Conservation (phyloP, 2,329 filamentous ascomycete genomes). For the Exophiala bonariae region DNA sequence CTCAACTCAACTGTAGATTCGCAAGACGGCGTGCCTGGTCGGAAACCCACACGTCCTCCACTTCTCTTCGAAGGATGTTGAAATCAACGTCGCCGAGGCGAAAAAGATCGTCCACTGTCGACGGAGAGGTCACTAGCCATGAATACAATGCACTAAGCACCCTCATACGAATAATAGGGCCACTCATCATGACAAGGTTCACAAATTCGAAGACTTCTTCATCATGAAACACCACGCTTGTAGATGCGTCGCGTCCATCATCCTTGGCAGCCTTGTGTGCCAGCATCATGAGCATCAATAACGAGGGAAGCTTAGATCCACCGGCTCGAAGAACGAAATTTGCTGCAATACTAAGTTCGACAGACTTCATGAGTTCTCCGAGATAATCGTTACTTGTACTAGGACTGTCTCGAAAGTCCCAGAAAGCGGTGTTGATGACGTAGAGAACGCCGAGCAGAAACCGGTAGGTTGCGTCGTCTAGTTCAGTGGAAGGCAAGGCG, state of each 20-base stretch:
- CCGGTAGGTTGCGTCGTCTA: conserved; percentile 5
- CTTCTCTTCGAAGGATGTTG: neutral
- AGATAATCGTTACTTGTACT: conserved; percentile 2
- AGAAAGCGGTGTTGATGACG: conserved; percentile 6
- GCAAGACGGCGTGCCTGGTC: neutral
- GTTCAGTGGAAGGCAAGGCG: neutral
- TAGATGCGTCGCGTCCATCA: neutral
- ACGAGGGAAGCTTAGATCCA: conserved; percentile 7
- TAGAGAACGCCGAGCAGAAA: conserved; percentile 8
- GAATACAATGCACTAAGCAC: conserved; percentile 5
- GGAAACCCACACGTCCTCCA: conserved; percentile 2
- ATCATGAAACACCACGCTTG: conserved; percentile 1
- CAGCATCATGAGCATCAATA: conserved; percentile 10
- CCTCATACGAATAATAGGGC: neutral
- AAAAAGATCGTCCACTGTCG: neutral
- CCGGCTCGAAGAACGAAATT: conserved; percentile 10
- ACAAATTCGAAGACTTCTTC: conserved; percentile 14
- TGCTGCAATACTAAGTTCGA: conserved; percentile 4
- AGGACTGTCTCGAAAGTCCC: conserved; percentile 7
- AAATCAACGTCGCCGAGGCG: conserved; percentile 1
- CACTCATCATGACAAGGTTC: conserved; percentile 9
- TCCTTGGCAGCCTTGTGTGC: conserved; percentile 5
- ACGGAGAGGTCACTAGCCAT: conserved; percentile 1
- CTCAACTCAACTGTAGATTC: too few species aligned
- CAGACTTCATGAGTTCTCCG: neutral